These are phyloP conservation scores for Euphorbia lathyris DNA, from an alignment of 345 rosid species.

Conservation along the genomic window DNA sequence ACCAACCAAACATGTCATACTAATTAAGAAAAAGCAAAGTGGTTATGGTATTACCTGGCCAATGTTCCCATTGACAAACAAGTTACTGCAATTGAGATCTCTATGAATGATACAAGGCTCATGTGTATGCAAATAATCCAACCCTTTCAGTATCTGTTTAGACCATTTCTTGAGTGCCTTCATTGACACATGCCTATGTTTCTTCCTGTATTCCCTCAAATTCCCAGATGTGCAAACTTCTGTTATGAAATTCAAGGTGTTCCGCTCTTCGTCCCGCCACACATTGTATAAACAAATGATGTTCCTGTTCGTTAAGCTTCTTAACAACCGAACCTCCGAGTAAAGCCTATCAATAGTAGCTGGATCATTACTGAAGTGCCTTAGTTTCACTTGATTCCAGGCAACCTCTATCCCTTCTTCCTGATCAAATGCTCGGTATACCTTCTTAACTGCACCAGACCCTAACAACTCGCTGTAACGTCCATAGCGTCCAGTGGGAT, in stretches of 20 bases:
- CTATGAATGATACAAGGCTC: conserved; percentile 87
- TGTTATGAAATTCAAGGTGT: conserved; percentile 75
- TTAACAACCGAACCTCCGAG: conserved; percentile 63
- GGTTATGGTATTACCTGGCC: conserved; percentile 52
- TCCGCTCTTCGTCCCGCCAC: conserved; percentile 52
- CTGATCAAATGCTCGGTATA: conserved; percentile 85
- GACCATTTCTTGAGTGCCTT: conserved; percentile 92
- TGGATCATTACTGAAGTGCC: conserved; percentile 50
- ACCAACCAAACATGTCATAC: neutral
- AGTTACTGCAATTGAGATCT: conserved; percentile 89
- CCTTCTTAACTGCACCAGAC: conserved; percentile 70
- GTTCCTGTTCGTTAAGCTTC: conserved; percentile 46
- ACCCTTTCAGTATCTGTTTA: conserved; percentile 69
- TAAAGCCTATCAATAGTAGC: conserved; percentile 65
- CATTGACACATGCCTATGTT: conserved; percentile 71
- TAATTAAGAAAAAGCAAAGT: neutral
- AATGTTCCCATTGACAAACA: conserved; percentile 77
- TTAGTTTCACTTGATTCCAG: conserved; percentile 82
- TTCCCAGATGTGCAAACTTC: conserved; percentile 92
- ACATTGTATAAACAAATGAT: conserved; percentile 57
- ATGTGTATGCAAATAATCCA: conserved; percentile 71
- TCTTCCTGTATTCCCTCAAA: conserved; percentile 75
- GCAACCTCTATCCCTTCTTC: conserved; percentile 93
- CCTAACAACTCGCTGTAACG: conserved; percentile 67
- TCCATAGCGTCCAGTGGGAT: conserved; percentile 79